phyloP scores from a whole-genome alignment of 2,329 filamentous ascomycete species.

The Macroventuria anomochaeta region DNA sequence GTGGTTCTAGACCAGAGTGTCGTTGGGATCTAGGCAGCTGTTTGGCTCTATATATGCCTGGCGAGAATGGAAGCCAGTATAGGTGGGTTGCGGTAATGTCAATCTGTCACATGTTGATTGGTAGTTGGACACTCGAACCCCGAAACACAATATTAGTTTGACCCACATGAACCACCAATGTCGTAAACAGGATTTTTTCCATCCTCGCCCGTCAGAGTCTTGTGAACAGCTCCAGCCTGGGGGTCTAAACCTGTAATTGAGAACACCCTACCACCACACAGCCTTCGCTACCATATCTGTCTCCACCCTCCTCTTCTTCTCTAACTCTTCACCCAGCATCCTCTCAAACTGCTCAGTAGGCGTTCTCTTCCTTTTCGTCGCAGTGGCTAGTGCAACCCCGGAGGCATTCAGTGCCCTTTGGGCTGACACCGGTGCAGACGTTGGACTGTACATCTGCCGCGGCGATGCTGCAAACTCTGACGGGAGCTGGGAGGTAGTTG shows the following conservation, averaged over 20 bases:
- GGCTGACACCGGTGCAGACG: background rate
- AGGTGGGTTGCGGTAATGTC: too few species aligned
- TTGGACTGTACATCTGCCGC: background rate
- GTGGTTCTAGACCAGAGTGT: conserved; percentile 8
- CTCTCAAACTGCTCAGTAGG: background rate
- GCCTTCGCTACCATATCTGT: background rate
- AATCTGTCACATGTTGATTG: too few species aligned
- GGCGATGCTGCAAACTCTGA: background rate
- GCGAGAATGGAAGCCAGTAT: too few species aligned
- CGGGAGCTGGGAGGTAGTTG: too few species aligned
- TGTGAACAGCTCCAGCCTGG: too few species aligned
- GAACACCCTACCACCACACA: background rate
- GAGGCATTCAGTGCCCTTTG: background rate
- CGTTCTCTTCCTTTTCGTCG: background rate
- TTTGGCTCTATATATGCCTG: too few species aligned
- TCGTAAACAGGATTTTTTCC: too few species aligned
- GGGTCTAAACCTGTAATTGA: too few species aligned
- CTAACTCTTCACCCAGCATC: background rate
- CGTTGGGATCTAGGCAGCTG: background rate
- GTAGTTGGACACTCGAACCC: too few species aligned
- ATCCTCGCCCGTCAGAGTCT: too few species aligned
- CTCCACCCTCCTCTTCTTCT: background rate
- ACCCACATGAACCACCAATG: too few species aligned
- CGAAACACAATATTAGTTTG: too few species aligned
- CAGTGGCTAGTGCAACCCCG: background rate